Conservation (phyloP, 2,329 filamentous ascomycete species). For the Penicillium occitanis region DNA sequence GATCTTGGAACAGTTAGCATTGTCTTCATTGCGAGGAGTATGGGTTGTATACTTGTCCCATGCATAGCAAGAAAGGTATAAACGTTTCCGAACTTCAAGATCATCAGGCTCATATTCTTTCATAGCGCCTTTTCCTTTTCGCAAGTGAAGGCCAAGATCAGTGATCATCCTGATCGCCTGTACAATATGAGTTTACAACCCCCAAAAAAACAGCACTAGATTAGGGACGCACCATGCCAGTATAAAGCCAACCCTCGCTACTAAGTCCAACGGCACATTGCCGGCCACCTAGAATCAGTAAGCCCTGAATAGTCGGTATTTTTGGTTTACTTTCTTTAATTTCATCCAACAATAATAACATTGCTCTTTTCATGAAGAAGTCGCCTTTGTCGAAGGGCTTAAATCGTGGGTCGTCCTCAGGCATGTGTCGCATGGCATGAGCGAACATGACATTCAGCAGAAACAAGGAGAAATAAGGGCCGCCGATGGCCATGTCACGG, state of each 20-base stretch:
- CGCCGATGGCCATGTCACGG: constrained; percentile 25
- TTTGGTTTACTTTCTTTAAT: constrained; percentile 23
- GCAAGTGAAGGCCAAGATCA: constrained; percentile 26
- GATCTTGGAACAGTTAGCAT: constrained; percentile 11
- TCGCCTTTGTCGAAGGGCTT: constrained; percentile 21
- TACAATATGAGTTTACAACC: neutral
- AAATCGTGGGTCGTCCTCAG: constrained; percentile 22
- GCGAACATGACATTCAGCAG: constrained; percentile 27
- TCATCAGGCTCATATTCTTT: constrained; percentile 24
- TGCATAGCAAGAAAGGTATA: constrained; percentile 24
- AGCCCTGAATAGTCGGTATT: constrained; percentile 26
- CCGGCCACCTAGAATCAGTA: constrained; percentile 26
- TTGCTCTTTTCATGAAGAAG: constrained; percentile 23
- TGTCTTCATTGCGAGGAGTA: neutral
- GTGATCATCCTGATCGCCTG: constrained; percentile 26
- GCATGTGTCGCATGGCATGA: constrained; percentile 24
- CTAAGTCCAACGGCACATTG: constrained; percentile 26
- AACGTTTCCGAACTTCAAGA: constrained; percentile 24
- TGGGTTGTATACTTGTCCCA: constrained; percentile 25
- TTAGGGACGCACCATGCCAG: constrained; percentile 23
- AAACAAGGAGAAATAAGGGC: constrained; percentile 26
- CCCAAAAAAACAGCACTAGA: neutral
- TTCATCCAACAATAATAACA: constrained; percentile 23
- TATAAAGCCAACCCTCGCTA: constrained; percentile 28
- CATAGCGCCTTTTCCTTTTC: constrained; percentile 19